Evolutionary conservation across 495 filamentous ascomycete species (phyloP).

Genomic region (Penicillium desertorum): DNA sequence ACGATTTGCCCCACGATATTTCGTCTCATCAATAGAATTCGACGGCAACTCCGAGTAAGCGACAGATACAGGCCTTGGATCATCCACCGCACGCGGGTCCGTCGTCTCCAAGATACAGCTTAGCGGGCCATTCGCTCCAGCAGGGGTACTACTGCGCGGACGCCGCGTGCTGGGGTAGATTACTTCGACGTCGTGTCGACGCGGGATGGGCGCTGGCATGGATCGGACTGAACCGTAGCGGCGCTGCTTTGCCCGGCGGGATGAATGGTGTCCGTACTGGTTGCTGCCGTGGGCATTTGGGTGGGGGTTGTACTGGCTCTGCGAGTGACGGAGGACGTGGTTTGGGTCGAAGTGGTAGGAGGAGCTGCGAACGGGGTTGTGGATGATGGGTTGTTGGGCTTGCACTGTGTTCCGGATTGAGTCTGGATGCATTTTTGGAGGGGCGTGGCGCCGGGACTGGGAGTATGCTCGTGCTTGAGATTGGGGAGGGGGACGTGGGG

Average conservation of each 20-base stretch:
- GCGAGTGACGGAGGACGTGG: slow-evolving; percentile 30
- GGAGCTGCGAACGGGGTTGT: slow-evolving; percentile 20
- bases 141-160: slow-evolving; percentile 39
- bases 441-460: slow-evolving; percentile 19
- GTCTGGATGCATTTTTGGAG: slow-evolving; percentile 7
- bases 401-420: slow-evolving; percentile 13
- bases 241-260: slow-evolving; percentile 22
- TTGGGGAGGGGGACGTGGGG: slow-evolving; percentile 6
- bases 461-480: slow-evolving; percentile 20
- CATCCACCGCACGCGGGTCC: slow-evolving; percentile 30
- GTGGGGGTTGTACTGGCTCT: slow-evolving; percentile 24
- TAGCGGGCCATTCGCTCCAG: slow-evolving; percentile 27
- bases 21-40: slow-evolving; percentile 29
- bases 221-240: slow-evolving; percentile 26
- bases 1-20: slow-evolving; percentile 39
- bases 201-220: slow-evolving; percentile 19
- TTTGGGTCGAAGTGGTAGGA: slow-evolving; percentile 33
- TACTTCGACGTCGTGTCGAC: slow-evolving; percentile 37
- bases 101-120: slow-evolving; percentile 40
- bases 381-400: slow-evolving; percentile 10
- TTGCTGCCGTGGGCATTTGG: neutral
- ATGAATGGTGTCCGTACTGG: slow-evolving; percentile 22
- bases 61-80: slow-evolving; percentile 2
- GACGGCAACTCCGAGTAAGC: slow-evolving; percentile 12
- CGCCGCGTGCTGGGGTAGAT: slow-evolving; percentile 41